Base-by-base conservation (phyloP, 805 yeast species). In the Metschnikowia gelsemii region DNA sequence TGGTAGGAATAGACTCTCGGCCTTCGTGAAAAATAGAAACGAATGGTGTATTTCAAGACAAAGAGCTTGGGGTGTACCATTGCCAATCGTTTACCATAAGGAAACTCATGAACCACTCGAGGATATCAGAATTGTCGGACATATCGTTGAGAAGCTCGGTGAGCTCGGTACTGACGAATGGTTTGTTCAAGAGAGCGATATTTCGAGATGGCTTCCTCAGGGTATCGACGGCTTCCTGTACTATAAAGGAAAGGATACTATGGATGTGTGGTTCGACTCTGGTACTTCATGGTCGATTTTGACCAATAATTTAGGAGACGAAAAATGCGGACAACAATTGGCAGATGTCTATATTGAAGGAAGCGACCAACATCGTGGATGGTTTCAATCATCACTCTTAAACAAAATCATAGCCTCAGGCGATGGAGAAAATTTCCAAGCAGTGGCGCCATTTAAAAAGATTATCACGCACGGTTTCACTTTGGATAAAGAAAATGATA, bases 261-360 rank as follows among this genome's bases (percentile, higher is more conserved):
- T 93, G 89, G 99, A 93, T 64, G 99, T 93, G 14, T 93, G 99
- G 99, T 91, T 93, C 66, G 99, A 93, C 62, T 85, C 96, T 28
- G 99, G 99, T 0, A 79, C 95, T 0, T 82, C 93, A 24, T 93
- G 99, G 98, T 75, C 79, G 8, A 73, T 78, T 32, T 66, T 84
- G 16, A 67, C 65, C 30, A 58, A 62, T 2, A 70, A 32, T 9
- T 2, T 21, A 5, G 16, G 73, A 37, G 67, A 65, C 0, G 66
- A 64, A n/a, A 52, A 80, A 4, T 22, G 42, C 35, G 21, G 31
- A 4, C 23, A 49, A 12, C 65, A 64, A 4, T 46, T 60, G 31
- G 83, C 95, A 0, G 95, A 90, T 62, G 75, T 87, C n/a, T 91
- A 88, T 57, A 62, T 91, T 11, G 99, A 93, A 68, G 99, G 99